Evolutionary conservation across 371 early-diverging fungal species (phyloP).

Genomic region (Zopfochytrium polystomum): DNA sequence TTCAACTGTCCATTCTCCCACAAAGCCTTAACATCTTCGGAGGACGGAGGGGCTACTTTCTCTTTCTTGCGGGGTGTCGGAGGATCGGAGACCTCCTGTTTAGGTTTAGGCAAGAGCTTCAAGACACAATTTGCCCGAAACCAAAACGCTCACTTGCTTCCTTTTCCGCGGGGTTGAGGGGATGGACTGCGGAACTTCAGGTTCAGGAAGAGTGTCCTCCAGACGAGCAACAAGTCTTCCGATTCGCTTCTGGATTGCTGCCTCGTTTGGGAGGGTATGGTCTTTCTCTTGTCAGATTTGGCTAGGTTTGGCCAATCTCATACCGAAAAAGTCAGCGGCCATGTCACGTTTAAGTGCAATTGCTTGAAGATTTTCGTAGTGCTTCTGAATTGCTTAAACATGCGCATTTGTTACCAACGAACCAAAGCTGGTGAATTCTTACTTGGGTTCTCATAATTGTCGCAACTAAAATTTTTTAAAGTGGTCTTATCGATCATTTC

Average conservation of each 20-base stretch:
- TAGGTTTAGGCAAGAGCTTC: neutral
- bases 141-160: constrained; percentile 10
- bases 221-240: constrained; percentile 26
- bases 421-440: constrained; percentile 15
- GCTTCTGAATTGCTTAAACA: constrained; percentile 55
- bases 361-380: constrained; percentile 61
- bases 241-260: constrained; percentile 18
- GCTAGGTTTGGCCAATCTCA: neutral
- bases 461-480: constrained; percentile 50
- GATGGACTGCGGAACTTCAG: constrained; percentile 8
- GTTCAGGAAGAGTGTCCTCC: constrained; percentile 11
- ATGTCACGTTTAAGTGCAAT: constrained; percentile 50
- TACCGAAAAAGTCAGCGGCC: constrained; percentile 36
- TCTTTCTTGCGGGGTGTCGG: constrained; percentile 6
- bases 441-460: constrained; percentile 64
- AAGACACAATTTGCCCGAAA: neutral
- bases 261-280: constrained; percentile 28
- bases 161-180: constrained; percentile 16
- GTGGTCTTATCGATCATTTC: constrained; percentile 46
- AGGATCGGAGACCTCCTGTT: neutral
- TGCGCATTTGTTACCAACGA: constrained; percentile 1
- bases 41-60: constrained; percentile 4
- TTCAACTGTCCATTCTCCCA: constrained; percentile 15
- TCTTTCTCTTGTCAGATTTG: constrained; percentile 15
- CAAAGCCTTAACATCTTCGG: constrained; percentile 14